Evolutionary conservation across 2,329 filamentous ascomycete species (phyloP), one percentile per base, ranked within the genome.

Genomic region (Onygena corvina): DNA sequence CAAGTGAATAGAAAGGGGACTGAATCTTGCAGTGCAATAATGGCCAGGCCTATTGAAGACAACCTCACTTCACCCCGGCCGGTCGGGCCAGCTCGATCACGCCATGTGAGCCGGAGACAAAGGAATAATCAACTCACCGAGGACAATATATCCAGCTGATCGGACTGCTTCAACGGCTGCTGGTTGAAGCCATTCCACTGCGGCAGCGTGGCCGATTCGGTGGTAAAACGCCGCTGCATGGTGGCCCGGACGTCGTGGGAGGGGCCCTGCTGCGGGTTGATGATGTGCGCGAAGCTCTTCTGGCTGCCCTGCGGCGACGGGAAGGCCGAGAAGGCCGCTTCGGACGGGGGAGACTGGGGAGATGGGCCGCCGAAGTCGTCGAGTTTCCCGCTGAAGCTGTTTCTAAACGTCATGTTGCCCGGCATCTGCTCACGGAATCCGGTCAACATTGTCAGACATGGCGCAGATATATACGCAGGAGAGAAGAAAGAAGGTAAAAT

Each of bases 201-300:
- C 66, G 84, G 83, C 68, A 90, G 73, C 76, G 88, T 77, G 68
- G 86, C 76, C 70, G 86, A 81, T 70, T 94, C 93, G 51, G 89
- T 92, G 55, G 90, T 96, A 70, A 96, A 96, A 63, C 90, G 84
- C 62, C 90, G 83, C 68, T 89, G 86, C 64, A 96, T 75, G 59
- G 81, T 81, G 55, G 80, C 79, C 67, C 89, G 81, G 57, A 77
- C 77, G 63, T 94, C 86, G 66, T 79, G 76, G 56, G 76, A 73
- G 56, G 76, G 76, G 45, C 70, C 76, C 42, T 70, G 73, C 65
- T 81, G 74, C 31, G 18, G n/a, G 14, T 35, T 35, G 30, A 47
- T 27, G 31, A 18, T 25, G 12, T 18, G 25, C 7, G 14, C 46
- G 62, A 80, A 79, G 61, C 72, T 74, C 62, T 77, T 76, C 66